phyloP scores from a whole-genome alignment of 371 early-diverging fungal species.

The Zychaea mexicana region DNA sequence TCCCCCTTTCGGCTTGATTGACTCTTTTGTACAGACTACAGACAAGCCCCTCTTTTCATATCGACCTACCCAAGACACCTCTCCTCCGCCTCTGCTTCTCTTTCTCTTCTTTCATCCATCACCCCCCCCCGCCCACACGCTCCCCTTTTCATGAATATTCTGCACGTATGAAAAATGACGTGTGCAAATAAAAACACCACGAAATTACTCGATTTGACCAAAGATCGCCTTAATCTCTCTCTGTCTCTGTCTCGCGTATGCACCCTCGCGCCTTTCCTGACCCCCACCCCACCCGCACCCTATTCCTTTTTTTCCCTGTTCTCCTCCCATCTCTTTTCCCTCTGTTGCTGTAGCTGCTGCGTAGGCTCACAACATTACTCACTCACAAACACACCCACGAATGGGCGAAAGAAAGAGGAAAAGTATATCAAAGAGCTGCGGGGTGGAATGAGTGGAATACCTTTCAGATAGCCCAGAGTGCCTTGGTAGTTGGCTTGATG shows the following conservation, averaged over 20 bases:
- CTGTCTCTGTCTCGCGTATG: not conserved
- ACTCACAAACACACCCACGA: no score
- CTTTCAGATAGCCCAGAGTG: slow-evolving; percentile 50
- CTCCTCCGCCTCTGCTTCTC: not conserved
- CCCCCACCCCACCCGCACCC: not conserved
- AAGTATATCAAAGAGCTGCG: no score
- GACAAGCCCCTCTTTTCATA: not conserved
- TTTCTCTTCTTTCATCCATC: no score
- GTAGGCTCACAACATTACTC: no score
- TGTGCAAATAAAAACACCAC: not conserved
- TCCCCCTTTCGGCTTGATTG: not conserved
- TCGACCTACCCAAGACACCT: not conserved
- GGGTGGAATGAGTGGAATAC: slow-evolving; percentile 32
- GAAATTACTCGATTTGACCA: not conserved
- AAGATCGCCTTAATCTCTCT: no score
- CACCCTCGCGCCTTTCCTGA: not conserved
- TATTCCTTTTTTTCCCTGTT: no score
- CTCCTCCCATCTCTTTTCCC: no score
- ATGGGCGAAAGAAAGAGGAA: not conserved
- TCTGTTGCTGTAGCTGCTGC: no score
- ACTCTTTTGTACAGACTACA: not conserved
- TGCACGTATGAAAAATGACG: not conserved
- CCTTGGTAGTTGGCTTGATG: slow-evolving; percentile 37
- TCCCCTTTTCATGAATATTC: not conserved
- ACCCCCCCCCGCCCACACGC: no score